phyloP scores from a whole-genome alignment of 257 asterid species.

The Leonotis leonurus region DNA sequence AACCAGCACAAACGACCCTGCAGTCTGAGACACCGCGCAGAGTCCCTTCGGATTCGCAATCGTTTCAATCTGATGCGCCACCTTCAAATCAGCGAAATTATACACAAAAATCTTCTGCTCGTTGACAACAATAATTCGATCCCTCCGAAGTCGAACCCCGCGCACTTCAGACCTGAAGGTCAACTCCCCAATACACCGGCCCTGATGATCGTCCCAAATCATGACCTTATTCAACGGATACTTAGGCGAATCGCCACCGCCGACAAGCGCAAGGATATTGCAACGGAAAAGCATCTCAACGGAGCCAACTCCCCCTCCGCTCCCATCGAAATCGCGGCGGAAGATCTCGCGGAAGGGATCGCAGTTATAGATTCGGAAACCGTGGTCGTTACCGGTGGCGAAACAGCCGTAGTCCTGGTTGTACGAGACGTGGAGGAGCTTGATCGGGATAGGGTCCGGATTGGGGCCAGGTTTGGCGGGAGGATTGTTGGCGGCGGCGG shows the following conservation, averaged over 20 bases:
- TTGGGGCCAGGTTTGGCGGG: constrained; percentile 11
- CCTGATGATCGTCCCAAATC: constrained; percentile 89
- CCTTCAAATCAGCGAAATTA: constrained; percentile 74
- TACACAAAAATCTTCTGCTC: constrained; percentile 79
- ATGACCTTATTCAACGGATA: constrained; percentile 77
- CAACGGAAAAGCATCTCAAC: constrained; percentile 90
- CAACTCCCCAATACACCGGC: constrained; percentile 78
- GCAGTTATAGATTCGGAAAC: constrained; percentile 77
- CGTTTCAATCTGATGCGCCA: constrained; percentile 84
- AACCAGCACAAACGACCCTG: constrained; percentile 69
- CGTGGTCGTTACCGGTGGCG: constrained; percentile 69
- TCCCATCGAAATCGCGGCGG: constrained; percentile 66
- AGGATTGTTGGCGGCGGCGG: background rate
- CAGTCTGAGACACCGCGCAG: constrained; percentile 72
- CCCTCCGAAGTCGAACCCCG: constrained; percentile 69
- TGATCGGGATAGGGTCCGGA: constrained; percentile 25
- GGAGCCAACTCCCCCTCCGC: constrained; percentile 66
- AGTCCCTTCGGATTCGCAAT: constrained; percentile 73
- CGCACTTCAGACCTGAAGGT: constrained; percentile 86
- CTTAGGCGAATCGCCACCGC: constrained; percentile 79
- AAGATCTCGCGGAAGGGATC: constrained; percentile 79
- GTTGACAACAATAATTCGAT: constrained; percentile 60
- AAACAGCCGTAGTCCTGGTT: constrained; percentile 89
- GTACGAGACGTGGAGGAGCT: constrained; percentile 75
- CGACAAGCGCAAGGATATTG: constrained; percentile 70